A percentile compares a stretch with the other conserved stretches of the same genome.
phyloP scores from a whole-genome alignment of 2,329 filamentous ascomycete genomes.

The Lachnellula hyalina region DNA sequence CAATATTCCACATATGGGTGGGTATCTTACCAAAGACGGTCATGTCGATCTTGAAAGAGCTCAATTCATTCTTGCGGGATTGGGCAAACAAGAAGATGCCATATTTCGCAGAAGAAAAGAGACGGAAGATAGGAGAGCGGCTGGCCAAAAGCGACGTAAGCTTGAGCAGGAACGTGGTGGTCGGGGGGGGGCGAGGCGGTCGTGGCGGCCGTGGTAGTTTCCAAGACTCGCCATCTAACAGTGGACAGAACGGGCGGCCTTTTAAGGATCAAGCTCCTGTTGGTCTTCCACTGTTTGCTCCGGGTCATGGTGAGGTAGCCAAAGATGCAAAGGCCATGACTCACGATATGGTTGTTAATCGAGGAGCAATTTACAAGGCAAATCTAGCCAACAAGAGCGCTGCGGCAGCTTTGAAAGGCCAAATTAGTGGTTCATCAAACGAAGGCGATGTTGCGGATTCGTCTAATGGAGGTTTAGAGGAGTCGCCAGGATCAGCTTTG shows the following conservation, averaged over 20 bases:
- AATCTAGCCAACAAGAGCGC: conserved; percentile 91
- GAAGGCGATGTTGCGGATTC: conserved; percentile 13
- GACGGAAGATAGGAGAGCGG: conserved; percentile 76
- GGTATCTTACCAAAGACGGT: conserved; percentile 93
- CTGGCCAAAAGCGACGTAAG: conserved; percentile 72
- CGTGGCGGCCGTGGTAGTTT: conserved; percentile 29
- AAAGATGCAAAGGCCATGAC: conserved; percentile 60
- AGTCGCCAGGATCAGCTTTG: conserved; percentile 45
- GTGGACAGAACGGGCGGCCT: conserved; percentile 20
- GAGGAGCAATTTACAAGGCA: conserved; percentile 58
- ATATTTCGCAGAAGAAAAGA: conserved; percentile 89
- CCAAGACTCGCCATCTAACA: conserved; percentile 26
- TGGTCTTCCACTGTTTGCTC: conserved; percentile 52
- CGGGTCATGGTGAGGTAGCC: conserved; percentile 45
- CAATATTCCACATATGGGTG: conserved; percentile 84
- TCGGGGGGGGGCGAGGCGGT: conserved; percentile 27
- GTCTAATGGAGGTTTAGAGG: conserved; percentile 17
- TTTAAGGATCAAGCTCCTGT: conserved; percentile 31
- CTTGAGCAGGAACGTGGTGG: conserved; percentile 53
- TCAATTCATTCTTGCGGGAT: conserved; percentile 79
- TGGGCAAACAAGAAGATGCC: conserved; percentile 87
- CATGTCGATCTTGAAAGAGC: conserved; percentile 81
- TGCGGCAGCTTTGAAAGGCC: conserved; percentile 78
- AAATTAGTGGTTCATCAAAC: conserved; percentile 44
- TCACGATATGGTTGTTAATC: conserved; percentile 83